These are phyloP conservation scores for Bolboschoenus planiculmis DNA, from an alignment of 176 grass and related monocot genomes.

Conservation along the genomic window DNA sequence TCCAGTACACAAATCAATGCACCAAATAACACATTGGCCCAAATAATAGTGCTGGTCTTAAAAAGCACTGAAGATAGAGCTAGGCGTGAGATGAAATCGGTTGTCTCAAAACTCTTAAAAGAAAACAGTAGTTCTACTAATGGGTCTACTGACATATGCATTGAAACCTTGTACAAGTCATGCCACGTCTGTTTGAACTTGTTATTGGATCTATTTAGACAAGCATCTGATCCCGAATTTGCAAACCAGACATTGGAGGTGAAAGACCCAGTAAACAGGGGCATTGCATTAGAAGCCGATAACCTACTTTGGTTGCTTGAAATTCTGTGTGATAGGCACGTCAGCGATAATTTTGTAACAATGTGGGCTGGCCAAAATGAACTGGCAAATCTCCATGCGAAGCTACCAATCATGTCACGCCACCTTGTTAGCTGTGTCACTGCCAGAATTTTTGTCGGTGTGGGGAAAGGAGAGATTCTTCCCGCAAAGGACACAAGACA, in stretches of 20 bases:
- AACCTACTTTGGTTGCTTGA: conserved; percentile 77
- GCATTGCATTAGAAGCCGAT: conserved; percentile 57
- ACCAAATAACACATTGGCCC: conserved; percentile 43
- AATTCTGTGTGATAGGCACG: conserved; percentile 48
- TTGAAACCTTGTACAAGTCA: conserved; percentile 41
- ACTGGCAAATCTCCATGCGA: conserved; percentile 51
- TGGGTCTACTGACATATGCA: conserved; percentile 46
- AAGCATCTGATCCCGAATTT: conserved; percentile 37
- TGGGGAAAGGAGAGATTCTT: conserved; percentile 56
- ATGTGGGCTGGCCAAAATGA: conserved; percentile 59
- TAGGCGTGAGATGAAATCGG: conserved; percentile 61
- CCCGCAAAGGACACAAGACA: conserved; percentile 54
- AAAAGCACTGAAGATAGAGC: conserved; percentile 68
- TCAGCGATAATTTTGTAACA: conserved; percentile 41
- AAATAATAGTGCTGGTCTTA: conserved; percentile 67
- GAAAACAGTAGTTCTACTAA: conserved; percentile 40
- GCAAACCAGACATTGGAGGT: conserved; percentile 29
- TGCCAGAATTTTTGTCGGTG: conserved; percentile 50
- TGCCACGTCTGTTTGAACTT: conserved; percentile 53
- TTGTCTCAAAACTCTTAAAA: conserved; percentile 79
- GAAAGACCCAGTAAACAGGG: conserved; percentile 33
- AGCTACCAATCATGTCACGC: conserved; percentile 56
- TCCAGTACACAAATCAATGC: conserved; percentile 33
- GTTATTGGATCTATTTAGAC: conserved; percentile 38
- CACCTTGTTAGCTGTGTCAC: conserved; percentile 65